Evolutionary conservation across 805 yeast species (phyloP), one percentile per base, ranked within the genome.

Genomic region (Saturnispora zaruensis): DNA sequence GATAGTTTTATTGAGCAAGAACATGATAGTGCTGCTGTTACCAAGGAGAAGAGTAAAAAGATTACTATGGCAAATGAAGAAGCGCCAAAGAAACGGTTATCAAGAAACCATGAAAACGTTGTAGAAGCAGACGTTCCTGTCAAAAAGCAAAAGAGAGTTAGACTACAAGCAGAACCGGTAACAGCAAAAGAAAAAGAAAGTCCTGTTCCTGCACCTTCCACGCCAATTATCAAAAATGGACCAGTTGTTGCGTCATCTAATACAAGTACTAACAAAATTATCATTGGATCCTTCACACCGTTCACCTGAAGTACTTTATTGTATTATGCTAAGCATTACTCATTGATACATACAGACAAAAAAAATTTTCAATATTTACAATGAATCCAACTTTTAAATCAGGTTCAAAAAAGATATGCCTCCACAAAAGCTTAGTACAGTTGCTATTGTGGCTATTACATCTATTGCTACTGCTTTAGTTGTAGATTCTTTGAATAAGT

Each of bases 221-320:
- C 18, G 24, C 20, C 44, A 21, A 37, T 48, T 11, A 45, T 36
- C 2, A 16, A 30, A 28, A 11, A 26, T 18, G 41, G 41, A 8
- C 52, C 52, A 4, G 52, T 54, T 21, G 50, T 54, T 34, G 57
- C 55, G 4, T 37, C 50, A 4, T 44, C 53, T 8, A 13, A 45
- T 5, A 54, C 55, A 26, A 48, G 45, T 34, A 23, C 44, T 26
- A 55, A 47, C 33, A 49, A 51, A 43, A 49, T 55, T 21, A 55
- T 55, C 21, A 51, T 54, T n/a, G 57, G 56, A 20, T 49, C 52
- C 3, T 47, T 54, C 16, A 52, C 51, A 11, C 41, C 45, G 11
- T 48, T 48, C 26, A n/a, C 33, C 11, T 48, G 33, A 43, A 13
- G 5, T 5, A 28, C 1, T 28, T 28, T 14, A 18, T 20, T 18